phyloP scores from a whole-genome alignment of 108 stramenopile species.

The Cyclostephanos tholiformis region DNA sequence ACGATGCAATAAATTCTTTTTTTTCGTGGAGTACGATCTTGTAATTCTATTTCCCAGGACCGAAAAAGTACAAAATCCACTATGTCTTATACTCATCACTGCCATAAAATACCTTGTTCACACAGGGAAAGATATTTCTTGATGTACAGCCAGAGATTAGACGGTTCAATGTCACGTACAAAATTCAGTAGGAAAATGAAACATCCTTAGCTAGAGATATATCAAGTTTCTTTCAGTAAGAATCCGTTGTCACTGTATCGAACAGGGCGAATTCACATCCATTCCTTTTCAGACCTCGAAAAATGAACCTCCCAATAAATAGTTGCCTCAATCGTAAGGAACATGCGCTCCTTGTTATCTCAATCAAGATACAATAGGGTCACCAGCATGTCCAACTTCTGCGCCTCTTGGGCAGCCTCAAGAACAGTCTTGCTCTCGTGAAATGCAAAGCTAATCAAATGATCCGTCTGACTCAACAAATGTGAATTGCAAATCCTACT shows the following conservation, averaged over 20 bases:
- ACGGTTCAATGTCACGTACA: too few relatives aligned
- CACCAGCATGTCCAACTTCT: conserved; percentile 88
- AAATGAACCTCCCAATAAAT: neutral
- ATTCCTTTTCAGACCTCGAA: neutral
- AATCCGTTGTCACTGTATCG: neutral
- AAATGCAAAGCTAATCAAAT: conserved; percentile 93
- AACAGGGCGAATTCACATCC: neutral
- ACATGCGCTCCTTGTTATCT: conserved; percentile 5
- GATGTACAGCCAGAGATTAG: too few relatives aligned
- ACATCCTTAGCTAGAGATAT: too few relatives aligned
- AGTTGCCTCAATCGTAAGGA: neutral
- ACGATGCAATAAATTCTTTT: too few relatives aligned
- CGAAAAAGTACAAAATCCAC: neutral
- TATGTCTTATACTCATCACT: neutral
- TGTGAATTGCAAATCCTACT: conserved; percentile 90
- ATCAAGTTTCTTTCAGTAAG: neutral
- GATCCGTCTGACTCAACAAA: conserved; percentile 87
- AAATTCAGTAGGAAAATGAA: too few relatives aligned
- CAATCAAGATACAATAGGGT: conserved; percentile 88
- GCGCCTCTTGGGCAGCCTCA: conserved; percentile 86
- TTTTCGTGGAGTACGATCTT: neutral
- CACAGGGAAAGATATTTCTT: neutral
- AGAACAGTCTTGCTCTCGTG: conserved; percentile 92
- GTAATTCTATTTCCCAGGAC: neutral
- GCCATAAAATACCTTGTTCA: neutral